Evolutionary conservation across 352 stramenopile species (phyloP), one percentile per base, ranked within the genome.

Genomic region (Phytophthora cryptogea): DNA sequence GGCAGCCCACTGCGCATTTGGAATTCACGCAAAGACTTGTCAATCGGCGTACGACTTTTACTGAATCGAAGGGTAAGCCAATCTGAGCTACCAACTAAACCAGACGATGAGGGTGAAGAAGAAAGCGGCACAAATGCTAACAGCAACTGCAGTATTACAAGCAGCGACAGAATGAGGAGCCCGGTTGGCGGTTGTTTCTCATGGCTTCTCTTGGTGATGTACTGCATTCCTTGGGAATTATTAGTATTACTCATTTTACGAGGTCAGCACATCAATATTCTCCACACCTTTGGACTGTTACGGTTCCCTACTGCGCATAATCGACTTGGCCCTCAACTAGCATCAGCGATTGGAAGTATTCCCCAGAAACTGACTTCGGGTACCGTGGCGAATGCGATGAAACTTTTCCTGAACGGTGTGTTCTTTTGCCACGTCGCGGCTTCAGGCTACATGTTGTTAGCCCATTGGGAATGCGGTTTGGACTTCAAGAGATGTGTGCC

Each of bases 381-480:
- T 1, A 80, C 80, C 0, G 50, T 85, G 9, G 64, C 68, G 11
- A 74, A 76, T n/a, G 63, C 67, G 7, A 54, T 70, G 11, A 67
- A 78, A 8, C 53, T 91, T 8, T 72, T 87, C 17, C 42, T 76
- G 1, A 32, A 76, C 9, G 82, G 82, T 0, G 39, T 86, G 16
- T 91, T 86, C 37, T 58, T 89, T 10, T 78, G 76, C 14, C 82
- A 91, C 45, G n/a, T 76, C 5, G 72, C 74, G 14, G 82, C 72
- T 0, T 76, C 50, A 0, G 80, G 79, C 0, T 91, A 91, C 51
- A 89, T 89, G 65, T 48, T 91, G 4, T 8, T 91, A 43, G 74
- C 76, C 5, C 76, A 86, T 37, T 72, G 50, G 41, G 55, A 78
- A 26, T 86, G 76, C 14, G 74, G 71, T 0, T 20, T 76, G 9